Evolutionary conservation across 306 rosid genomes (phyloP), one percentile per base, ranked within the genome.

Genomic region (Carpinus viminea): DNA sequence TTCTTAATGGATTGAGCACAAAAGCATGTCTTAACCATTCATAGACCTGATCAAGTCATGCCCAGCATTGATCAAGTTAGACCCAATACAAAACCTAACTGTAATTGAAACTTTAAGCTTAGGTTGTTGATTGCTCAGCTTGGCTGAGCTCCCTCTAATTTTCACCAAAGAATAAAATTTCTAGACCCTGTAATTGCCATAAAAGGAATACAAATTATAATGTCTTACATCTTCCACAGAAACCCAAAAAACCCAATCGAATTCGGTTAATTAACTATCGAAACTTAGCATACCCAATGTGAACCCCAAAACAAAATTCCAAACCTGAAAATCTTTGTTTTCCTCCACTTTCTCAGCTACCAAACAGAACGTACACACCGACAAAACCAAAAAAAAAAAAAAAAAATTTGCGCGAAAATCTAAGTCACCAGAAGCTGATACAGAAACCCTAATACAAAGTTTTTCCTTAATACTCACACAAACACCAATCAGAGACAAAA

Each of bases 271-370:
- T 41, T 66, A 38, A 9, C 46, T 41, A 41, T n/a, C 17, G 50
- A 66, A 64, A 66, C 50, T 66, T 18, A 66, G 28, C 72, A 66
- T n/a, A 66, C 16, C 72, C 51, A 38, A 66, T 17, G 13, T 66
- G 21, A 66, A 38, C 16, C 5, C 24, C 51, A 66, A 66, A 36
- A 66, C 12, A 36, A 65, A 31, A 2, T 16, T 8, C 34, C 13
- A 3, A 38, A 64, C 68, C 4, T 2, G 20, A 38, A 66, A 66
- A 38, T 7, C n/a, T 41, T 16, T 66, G 50, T 38, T 7, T 66
- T n/a, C 71, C 26, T 38, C 12, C 45, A 65, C 26, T 66, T 66
- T 66, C 50, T 41, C 72, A 66, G 51, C 72, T 15, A 41, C 51
- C 50, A 41, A 66, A 66, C 51, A 66, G 50, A 66, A 66, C 41